Evolutionary conservation across 2,329 filamentous ascomycete genomes (phyloP).

Genomic region (Triangularia verruculosa): DNA sequence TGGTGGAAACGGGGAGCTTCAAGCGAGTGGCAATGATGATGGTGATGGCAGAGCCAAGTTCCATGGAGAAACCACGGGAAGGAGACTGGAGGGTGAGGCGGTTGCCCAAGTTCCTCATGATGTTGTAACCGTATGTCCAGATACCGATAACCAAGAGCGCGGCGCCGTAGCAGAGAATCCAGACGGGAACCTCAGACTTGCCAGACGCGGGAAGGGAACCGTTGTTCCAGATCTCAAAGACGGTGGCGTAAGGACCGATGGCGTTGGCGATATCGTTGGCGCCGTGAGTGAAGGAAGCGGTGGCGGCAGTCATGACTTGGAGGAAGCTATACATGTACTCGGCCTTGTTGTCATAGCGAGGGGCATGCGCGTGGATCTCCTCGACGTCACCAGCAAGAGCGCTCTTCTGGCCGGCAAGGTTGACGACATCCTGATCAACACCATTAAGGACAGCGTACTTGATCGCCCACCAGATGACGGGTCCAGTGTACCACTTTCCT

Average conservation of each 20-base stretch:
- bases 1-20: conserved; percentile 61
- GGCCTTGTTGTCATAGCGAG: conserved; percentile 60
- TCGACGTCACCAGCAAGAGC: conserved; percentile 52
- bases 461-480: conserved; percentile 43
- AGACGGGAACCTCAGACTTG: conserved; percentile 53
- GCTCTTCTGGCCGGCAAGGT: conserved; percentile 35
- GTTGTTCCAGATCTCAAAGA: conserved; percentile 58
- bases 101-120: conserved; percentile 59
- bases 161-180: conserved; percentile 49
- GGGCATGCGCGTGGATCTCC: conserved; percentile 53
- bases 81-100: conserved; percentile 57
- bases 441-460: conserved; percentile 49
- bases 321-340: conserved; percentile 61
- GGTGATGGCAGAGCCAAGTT: conserved; percentile 59
- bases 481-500: conserved; percentile 42
- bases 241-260: conserved; percentile 60
- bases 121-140: conserved; percentile 61
- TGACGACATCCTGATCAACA: conserved; percentile 42
- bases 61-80: conserved; percentile 53
- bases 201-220: conserved; percentile 40
- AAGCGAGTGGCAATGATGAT: conserved; percentile 63
- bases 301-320: conserved; percentile 58
- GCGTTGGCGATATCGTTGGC: conserved; percentile 65
- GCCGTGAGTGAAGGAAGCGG: conserved; percentile 63
- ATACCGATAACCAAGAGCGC: conserved; percentile 48